Evolutionary conservation across 306 rosid species (phyloP), one percentile per base, ranked within the genome.

Genomic region (peach (Prunus persica)): DNA sequence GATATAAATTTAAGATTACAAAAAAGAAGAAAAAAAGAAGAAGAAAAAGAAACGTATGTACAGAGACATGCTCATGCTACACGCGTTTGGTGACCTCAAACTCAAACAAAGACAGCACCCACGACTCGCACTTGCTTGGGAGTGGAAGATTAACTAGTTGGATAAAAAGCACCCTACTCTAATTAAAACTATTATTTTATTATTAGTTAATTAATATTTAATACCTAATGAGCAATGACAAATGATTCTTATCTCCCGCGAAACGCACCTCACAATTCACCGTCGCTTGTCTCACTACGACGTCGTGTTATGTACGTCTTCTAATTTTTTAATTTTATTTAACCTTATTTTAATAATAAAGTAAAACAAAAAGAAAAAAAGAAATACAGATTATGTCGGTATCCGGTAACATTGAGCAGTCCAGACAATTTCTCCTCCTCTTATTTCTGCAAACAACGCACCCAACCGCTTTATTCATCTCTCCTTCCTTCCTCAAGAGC

Each of bases 401-500:
- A 80, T 32, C 83, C 82, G 86, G 94, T 88, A 67, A 87, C n/a
- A 43, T 41, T 56, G 79, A 84, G 25, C 27, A 63, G 87, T 77
- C 84, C 78, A 78, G 78, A 79, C 78, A 85, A 85, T 79, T 75
- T 84, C 76, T 75, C 84, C 79, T 79, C 84, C 88, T 79, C 84
- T 69, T 76, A 72, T 86, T 81, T 80, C 75, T 80, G 69, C 76
- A 71, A 51, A 25, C 71, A 56, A 70, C 74, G 56, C 72, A 70
- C 79, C 74, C 87, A 75, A 78, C 89, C 87, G 88, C 91, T 84
- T 79, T 83, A 87, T 82, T 79, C 51, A 14, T 80, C 83, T 69
- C 76, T 62, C 65, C 78, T 73, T 78, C 80, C 25, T 15, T 67
- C 75, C 76, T 60, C 76, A 45, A 9, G 51, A 54, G 52, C 14